Evolutionary conservation across 495 filamentous ascomycete genomes (phyloP), one percentile per base, ranked within the genome.

Genomic region (Antarctomyces pellizariae): DNA sequence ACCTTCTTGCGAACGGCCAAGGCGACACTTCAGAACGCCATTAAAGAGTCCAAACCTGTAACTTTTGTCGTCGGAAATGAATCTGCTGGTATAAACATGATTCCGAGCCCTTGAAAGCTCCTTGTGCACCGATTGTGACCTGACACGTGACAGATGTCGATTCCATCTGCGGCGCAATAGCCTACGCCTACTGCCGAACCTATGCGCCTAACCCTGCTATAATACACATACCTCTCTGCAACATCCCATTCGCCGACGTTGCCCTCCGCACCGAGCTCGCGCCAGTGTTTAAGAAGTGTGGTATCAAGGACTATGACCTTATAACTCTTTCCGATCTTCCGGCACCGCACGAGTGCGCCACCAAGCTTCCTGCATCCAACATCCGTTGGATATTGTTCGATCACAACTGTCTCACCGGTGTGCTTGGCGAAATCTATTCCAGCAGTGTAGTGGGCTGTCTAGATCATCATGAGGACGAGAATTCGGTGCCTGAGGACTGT

Each of bases 381-480:
- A 60, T 59, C 11, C 48, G 45, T 18, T 71, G 65, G 62, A 46
- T 78, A 1, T 56, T 97, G 7, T 79, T 97, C 1, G 86, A 97
- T 49, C 89, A 93, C 61, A 95, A 95, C 41, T 64, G 57, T 2
- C 52, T 82, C 10, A 67, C 71, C 7, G 65, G 69, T 1, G 35
- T 44, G 3, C 42, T 72, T 5, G 44, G 46, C 10, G 26, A 28
- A 9, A n/a, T 23, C 3, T 42, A 39, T 26, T 22, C 27, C 2
- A 20, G 4, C 3, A 18, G 25, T 2, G 57, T 84, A 0, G 40
- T 61, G 4, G 86, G 74, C n/a, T 77, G 75, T 31, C 71, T 97
- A 23, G 86, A 97, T 45, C 86, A 97, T 47, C 89, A 95, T 43
- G 67, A 64, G 0, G 78, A 97, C 37, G 86, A 97, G 41, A 36